Evolutionary conservation across 805 yeast species (phyloP).

Genomic region (Candida ipomoeae): DNA sequence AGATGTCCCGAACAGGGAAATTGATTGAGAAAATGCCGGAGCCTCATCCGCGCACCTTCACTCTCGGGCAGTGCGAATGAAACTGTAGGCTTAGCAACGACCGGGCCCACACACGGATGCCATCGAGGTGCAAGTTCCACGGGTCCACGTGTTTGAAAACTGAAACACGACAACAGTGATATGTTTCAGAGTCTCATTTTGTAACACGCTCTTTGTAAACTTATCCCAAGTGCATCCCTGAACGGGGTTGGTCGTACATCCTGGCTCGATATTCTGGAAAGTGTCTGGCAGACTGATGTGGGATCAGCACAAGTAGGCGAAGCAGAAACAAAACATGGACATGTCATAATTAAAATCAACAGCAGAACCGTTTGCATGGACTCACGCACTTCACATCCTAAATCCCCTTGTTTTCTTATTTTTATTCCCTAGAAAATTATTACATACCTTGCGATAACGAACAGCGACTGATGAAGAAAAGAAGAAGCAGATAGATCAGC

Average conservation of each 20-base stretch:
- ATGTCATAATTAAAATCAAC: too few relatives aligned
- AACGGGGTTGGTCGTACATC: too few relatives aligned
- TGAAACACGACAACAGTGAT: too few relatives aligned
- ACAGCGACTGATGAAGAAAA: slow-evolving; percentile 18
- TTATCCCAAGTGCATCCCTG: too few relatives aligned
- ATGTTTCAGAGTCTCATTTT: not conserved
- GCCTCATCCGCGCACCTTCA: not conserved
- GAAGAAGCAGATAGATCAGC: slow-evolving; percentile 8
- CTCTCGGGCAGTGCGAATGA: not conserved
- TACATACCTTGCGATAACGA: slow-evolving; percentile 22
- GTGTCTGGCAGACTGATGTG: too few relatives aligned
- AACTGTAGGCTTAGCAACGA: not conserved
- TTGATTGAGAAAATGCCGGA: not conserved
- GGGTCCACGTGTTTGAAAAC: too few relatives aligned
- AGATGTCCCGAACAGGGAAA: slow-evolving; percentile 1
- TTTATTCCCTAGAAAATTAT: not conserved
- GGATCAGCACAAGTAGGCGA: too few relatives aligned
- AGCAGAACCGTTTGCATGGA: too few relatives aligned
- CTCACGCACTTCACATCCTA: too few relatives aligned
- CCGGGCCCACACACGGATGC: not conserved
- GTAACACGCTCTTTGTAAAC: not conserved
- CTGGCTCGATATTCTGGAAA: too few relatives aligned
- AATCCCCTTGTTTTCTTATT: not conserved
- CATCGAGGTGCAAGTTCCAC: too few relatives aligned
- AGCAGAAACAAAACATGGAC: too few relatives aligned